Evolutionary conservation across 129 eudicot genomes (phyloP), one percentile per base, ranked within the genome.

Genomic region (Logfia minima): DNA sequence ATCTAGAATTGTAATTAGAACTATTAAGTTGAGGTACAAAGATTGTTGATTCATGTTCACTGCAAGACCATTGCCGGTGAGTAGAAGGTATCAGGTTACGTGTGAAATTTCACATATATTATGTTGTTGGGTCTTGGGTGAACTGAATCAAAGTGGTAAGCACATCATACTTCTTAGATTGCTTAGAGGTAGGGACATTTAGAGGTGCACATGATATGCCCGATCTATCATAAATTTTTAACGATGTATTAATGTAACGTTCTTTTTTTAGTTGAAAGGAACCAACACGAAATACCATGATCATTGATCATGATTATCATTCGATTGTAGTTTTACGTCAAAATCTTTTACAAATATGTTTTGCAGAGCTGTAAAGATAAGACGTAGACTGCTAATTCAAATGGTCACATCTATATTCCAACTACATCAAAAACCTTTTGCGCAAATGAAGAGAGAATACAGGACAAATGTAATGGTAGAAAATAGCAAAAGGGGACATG

Each of bases 391-490:
- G 24, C 10, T 19, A n/a, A 59, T 59, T 59, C 53, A 19, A 19
- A 22, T 58, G 28, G 9, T 58, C 26, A 18, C 64, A 58, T 58
- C 14, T 58, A 58, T 58, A 18, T 18, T 58, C 24, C 11, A 59
- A 59, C 26, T 6, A 21, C 14, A 28, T 28, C 10, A 28, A 4
- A 28, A 63, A 6, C 29, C 4, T 22, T 28, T 22, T 3, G 34
- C 3, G n/a, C 3, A 14, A 65, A 17, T 13, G 21, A 26, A 26
- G 22, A 11, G 70, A 29, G 6, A n/a, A 65, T 65, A 14, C 35
- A 34, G 48, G 52, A 34, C 9, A 66, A 35, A 66, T 66, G 48
- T 66, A 18, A 35, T 34, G 45, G 71, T 66, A n/a, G 26, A 66
- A 66, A 66, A 66, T 32, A n/a, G 71, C 24, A 66, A n/a, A 32